These are phyloP conservation scores for Penicillium italicum DNA, from an alignment of 2,329 filamentous ascomycete genomes.

Conservation along the genomic window DNA sequence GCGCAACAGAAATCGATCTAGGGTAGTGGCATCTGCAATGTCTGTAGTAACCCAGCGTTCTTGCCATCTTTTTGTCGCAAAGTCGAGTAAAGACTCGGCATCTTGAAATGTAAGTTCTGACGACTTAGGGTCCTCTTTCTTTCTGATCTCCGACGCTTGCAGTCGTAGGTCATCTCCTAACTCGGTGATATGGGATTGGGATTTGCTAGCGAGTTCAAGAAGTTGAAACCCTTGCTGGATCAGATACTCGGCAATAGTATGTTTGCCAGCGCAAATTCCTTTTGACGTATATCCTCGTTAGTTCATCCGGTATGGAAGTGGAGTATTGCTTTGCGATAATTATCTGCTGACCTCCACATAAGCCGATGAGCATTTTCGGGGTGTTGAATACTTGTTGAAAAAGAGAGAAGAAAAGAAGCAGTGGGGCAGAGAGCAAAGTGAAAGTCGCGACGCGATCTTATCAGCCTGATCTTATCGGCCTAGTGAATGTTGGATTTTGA, in stretches of 20 bases:
- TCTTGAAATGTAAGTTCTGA: constrained; percentile 53
- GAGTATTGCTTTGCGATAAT: not conserved
- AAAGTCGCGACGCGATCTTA: constrained; percentile 5
- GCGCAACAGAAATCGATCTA: constrained; percentile 71
- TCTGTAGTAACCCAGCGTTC: constrained; percentile 82
- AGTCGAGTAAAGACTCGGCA: constrained; percentile 69
- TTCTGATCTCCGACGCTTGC: constrained; percentile 24
- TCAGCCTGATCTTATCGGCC: not conserved
- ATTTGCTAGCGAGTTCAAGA: constrained; percentile 55
- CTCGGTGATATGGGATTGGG: constrained; percentile 22
- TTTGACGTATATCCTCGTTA: constrained; percentile 9
- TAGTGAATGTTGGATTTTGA: not conserved
- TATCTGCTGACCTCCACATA: constrained; percentile 47
- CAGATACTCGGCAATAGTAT: constrained; percentile 82
- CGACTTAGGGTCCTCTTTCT: constrained; percentile 14
- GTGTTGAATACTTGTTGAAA: not conserved
- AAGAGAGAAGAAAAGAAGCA: not conserved
- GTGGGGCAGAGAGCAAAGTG: constrained; percentile 2
- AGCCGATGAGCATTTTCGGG: constrained; percentile 48
- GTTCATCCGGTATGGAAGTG: constrained; percentile 1
- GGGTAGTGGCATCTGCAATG: constrained; percentile 66
- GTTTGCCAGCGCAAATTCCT: constrained; percentile 94
- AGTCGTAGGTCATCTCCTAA: constrained; percentile 28
- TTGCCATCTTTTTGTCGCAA: constrained; percentile 80
- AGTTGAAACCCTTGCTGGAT: constrained; percentile 76